Evolutionary conservation across 495 filamentous ascomycete genomes (phyloP).

Genomic region (Xylaria palmicola): DNA sequence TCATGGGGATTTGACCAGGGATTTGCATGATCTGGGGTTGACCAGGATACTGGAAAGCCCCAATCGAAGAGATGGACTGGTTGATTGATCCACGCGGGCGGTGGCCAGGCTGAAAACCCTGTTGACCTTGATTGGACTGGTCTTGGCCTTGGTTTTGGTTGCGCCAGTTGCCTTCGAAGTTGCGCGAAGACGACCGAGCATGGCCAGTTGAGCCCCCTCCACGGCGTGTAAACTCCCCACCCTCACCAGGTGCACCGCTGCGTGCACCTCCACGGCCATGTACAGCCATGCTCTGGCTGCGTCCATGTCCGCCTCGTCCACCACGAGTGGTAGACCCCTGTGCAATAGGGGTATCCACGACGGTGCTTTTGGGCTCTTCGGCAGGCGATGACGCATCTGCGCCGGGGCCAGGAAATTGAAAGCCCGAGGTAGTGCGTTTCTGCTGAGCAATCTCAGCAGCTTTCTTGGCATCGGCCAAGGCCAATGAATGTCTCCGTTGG

Average conservation of each 20-base stretch:
- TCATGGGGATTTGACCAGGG: constrained; percentile 73
- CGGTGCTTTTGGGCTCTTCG: constrained; percentile 47
- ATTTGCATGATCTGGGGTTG: constrained; percentile 90
- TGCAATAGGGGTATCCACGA: constrained; percentile 48
- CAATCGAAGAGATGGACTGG: constrained; percentile 82
- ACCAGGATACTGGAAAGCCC: constrained; percentile 85
- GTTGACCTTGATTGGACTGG: constrained; percentile 60
- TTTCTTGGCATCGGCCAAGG: constrained; percentile 94
- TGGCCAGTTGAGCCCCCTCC: constrained; percentile 65
- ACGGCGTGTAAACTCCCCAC: constrained; percentile 67
- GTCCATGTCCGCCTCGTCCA: constrained; percentile 53
- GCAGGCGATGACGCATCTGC: constrained; percentile 52
- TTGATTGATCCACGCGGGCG: constrained; percentile 80
- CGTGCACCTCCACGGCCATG: constrained; percentile 51
- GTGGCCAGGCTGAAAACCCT: constrained; percentile 90
- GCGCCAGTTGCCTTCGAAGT: constrained; percentile 98
- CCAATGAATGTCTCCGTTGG: constrained; percentile 91
- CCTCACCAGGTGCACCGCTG: constrained; percentile 40
- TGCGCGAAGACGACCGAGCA: constrained; percentile 76
- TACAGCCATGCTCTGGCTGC: constrained; percentile 63
- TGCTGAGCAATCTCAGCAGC: constrained; percentile 95
- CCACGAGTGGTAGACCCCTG: constrained; percentile 48
- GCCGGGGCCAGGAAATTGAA: constrained; percentile 90
- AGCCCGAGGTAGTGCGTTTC: constrained; percentile 87
- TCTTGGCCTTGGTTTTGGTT: constrained; percentile 66